Percentiles rank a stretch among this genome's conserved stretches.
These are phyloP conservation scores for Gossypium trilobum DNA, from an alignment of 441 rosid species.

Conservation along the genomic window DNA sequence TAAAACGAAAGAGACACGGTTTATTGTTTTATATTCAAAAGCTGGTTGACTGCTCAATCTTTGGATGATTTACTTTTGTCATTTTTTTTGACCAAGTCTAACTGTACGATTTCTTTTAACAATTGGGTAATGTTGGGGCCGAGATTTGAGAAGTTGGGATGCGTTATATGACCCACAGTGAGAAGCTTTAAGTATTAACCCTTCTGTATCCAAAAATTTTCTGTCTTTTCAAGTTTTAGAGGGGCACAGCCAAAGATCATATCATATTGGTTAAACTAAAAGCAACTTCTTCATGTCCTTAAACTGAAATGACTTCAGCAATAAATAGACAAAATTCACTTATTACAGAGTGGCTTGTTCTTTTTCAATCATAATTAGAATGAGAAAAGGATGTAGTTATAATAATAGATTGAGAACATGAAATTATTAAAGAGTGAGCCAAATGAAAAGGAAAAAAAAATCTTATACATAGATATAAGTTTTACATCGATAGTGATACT, in stretches of 20 bases:
- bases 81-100: background rate
- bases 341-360: background rate
- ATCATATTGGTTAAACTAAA: background rate
- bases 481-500: background rate
- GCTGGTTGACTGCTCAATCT: background rate
- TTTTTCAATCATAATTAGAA: background rate
- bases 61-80: background rate
- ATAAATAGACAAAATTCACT: background rate
- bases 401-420: slow-evolving; percentile 1
- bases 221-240: background rate
- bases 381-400: no score
- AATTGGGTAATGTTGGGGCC: background rate
- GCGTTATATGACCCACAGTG: background rate
- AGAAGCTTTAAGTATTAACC: background rate
- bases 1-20: background rate
- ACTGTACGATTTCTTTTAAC: background rate
- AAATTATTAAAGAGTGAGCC: background rate
- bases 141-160: background rate
- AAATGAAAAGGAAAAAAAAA: background rate
- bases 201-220: background rate
- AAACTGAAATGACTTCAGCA: background rate
- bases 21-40: background rate
- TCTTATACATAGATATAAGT: background rate
- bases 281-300: no score
- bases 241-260: background rate